A percentile compares a stretch with the other conserved stretches of the same genome.
phyloP scores from a whole-genome alignment of 768 basidiomycete species.

The Suillus decipiens region DNA sequence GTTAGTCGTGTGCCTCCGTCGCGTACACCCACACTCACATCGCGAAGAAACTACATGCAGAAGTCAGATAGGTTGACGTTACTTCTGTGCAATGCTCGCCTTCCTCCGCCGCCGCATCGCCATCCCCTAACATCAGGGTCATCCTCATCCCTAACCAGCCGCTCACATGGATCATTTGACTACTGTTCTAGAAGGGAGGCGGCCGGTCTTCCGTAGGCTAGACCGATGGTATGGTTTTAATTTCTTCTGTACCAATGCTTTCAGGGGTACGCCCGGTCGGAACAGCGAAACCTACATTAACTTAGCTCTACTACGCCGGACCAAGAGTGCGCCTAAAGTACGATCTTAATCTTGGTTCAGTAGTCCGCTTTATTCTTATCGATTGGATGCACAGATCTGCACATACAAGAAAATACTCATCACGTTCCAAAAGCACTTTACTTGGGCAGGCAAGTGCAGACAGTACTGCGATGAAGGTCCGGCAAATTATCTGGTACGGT shows the following conservation, averaged over 20 bases:
- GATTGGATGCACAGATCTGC: background rate
- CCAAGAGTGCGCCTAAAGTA: background rate
- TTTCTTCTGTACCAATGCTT: background rate
- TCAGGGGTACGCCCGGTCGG: background rate
- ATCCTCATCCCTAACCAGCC: conserved; percentile 21
- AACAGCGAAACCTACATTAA: background rate
- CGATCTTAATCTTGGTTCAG: background rate
- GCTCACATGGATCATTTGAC: conserved; percentile 14
- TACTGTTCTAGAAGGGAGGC: background rate
- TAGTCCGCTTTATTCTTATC: background rate
- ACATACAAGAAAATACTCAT: background rate
- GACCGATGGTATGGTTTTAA: background rate
- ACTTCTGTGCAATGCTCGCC: conserved; percentile 53
- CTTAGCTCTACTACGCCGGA: background rate
- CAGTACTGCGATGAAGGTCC: background rate
- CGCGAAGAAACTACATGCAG: conserved; percentile 65
- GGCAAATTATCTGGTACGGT: background rate
- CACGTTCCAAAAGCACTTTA: background rate
- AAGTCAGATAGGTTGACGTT: conserved; percentile 54
- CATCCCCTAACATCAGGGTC: conserved; percentile 43
- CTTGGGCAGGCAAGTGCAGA: background rate
- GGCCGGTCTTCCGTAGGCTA: background rate
- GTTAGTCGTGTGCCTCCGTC: conserved; percentile 69
- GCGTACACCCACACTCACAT: conserved; percentile 5
- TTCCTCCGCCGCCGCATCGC: conserved; percentile 25